These are phyloP conservation scores for Raddia guianensis DNA, from an alignment of 176 grass and related monocot species.

Conservation along the genomic window DNA sequence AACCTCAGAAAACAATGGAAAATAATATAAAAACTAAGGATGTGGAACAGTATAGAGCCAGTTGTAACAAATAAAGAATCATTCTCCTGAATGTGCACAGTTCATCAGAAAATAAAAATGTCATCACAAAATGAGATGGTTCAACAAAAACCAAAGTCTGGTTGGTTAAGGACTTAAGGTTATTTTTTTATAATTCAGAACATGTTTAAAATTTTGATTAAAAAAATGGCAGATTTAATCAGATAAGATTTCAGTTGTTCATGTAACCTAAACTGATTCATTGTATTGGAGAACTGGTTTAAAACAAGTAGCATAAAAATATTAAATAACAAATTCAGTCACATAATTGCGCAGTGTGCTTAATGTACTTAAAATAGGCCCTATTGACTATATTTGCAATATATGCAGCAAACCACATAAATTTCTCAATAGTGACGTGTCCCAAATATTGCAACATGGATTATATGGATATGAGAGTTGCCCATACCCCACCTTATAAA, in stretches of 20 bases:
- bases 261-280: not conserved
- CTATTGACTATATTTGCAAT: slow-evolving; percentile 13
- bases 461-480: slow-evolving; percentile 10
- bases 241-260: slow-evolving; percentile 3
- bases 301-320: not conserved
- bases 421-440: not conserved
- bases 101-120: not conserved
- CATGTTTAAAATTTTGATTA: not conserved
- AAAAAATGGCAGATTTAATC: not conserved
- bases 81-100: slow-evolving; percentile 4
- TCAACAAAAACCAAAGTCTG: not conserved
- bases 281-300: not conserved
- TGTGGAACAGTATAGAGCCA: slow-evolving; percentile 7
- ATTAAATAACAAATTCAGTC: not conserved
- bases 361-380: not conserved
- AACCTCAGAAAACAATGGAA: slow-evolving; percentile 35
- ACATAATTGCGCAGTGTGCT: not conserved
- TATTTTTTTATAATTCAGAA: not conserved
- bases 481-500: not conserved
- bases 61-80: not conserved
- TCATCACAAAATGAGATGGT: slow-evolving; percentile 22
- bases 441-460: slow-evolving; percentile 1
- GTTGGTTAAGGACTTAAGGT: not conserved
- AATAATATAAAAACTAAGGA: slow-evolving; percentile 24
- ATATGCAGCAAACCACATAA: not conserved